Conservation (phyloP, 2,329 filamentous ascomycete species). For the Waltergamsia citrina region DNA sequence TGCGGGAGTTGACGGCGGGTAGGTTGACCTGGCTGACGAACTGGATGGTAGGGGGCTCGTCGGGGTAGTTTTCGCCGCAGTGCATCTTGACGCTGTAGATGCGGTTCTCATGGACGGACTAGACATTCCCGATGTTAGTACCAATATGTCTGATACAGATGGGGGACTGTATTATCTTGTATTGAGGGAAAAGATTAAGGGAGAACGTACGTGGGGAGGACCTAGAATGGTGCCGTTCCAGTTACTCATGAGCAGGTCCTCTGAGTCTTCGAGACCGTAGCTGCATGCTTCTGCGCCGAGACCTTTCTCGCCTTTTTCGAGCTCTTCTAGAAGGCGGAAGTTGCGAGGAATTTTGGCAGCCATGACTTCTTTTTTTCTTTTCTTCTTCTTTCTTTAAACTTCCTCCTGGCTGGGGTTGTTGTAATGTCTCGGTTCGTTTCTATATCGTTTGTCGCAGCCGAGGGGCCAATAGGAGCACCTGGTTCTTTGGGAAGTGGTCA, state of each 20-base stretch:
- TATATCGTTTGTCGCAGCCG: background rate
- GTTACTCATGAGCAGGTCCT: constrained; percentile 94
- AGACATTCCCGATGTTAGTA: constrained; percentile 4
- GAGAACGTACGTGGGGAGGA: constrained; percentile 75
- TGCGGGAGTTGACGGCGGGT: constrained; percentile 77
- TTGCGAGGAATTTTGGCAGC: constrained; percentile 72
- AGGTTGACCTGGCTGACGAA: constrained; percentile 94
- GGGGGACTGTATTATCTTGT: too few species aligned
- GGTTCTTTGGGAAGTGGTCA: background rate
- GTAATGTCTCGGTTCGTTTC: background rate
- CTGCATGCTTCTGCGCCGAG: constrained; percentile 94
- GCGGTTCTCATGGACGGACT: constrained; percentile 96
- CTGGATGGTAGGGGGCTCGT: constrained; percentile 77
- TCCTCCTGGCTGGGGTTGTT: too few species aligned
- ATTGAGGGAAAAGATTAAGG: background rate
- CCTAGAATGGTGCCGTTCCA: constrained; percentile 98
- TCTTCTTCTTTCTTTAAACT: too few species aligned
- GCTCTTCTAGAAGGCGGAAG: constrained; percentile 91
- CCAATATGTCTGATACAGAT: background rate
- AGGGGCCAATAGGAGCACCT: background rate
- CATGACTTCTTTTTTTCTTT: too few species aligned
- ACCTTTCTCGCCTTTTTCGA: constrained; percentile 98
- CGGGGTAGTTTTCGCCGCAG: constrained; percentile 84
- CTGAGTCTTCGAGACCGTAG: constrained; percentile 87
- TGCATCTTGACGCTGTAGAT: constrained; percentile 98